These are phyloP conservation scores for Xylaria sp. DNA, from an alignment of 2,329 filamentous ascomycete genomes.

Conservation along the genomic window DNA sequence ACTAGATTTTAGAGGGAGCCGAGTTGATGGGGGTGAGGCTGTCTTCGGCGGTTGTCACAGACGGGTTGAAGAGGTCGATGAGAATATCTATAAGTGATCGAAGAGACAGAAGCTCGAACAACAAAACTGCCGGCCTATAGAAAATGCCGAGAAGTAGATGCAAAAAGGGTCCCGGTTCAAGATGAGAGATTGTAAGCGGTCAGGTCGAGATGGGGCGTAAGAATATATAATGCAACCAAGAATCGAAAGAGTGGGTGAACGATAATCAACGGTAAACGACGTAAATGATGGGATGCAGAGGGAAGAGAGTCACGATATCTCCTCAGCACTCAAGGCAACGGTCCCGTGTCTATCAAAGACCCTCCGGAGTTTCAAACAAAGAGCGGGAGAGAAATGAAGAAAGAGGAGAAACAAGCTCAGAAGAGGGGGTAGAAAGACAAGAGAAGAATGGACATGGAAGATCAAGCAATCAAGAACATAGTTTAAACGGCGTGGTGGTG, in stretches of 20 bases:
- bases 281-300: conserved; percentile 17
- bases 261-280: background rate
- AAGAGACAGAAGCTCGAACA: conserved; percentile 11
- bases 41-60: conserved; percentile 43
- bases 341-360: conserved; percentile 38
- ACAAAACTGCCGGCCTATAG: conserved; percentile 15
- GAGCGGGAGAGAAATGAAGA: conserved; percentile 34
- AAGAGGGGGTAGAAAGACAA: conserved; percentile 18
- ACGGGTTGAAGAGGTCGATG: conserved; percentile 39
- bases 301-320: conserved; percentile 26
- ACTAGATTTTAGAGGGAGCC: conserved; percentile 18
- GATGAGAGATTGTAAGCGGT: conserved; percentile 18
- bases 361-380: conserved; percentile 34
- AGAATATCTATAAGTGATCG: conserved; percentile 19
- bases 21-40: conserved; percentile 1
- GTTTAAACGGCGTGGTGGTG: conserved; percentile 8
- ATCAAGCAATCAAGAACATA: conserved; percentile 26
- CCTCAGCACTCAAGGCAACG: conserved; percentile 19
- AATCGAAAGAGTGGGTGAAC: conserved; percentile 24
- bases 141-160: conserved; percentile 33
- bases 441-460: conserved; percentile 33
- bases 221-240: conserved; percentile 17
- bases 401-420: conserved; percentile 23
- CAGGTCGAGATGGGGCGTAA: conserved; percentile 18
- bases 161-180: conserved; percentile 21